These are phyloP conservation scores for Ceratocystis variospora DNA, from an alignment of 2,329 filamentous ascomycete genomes.

Conservation along the genomic window DNA sequence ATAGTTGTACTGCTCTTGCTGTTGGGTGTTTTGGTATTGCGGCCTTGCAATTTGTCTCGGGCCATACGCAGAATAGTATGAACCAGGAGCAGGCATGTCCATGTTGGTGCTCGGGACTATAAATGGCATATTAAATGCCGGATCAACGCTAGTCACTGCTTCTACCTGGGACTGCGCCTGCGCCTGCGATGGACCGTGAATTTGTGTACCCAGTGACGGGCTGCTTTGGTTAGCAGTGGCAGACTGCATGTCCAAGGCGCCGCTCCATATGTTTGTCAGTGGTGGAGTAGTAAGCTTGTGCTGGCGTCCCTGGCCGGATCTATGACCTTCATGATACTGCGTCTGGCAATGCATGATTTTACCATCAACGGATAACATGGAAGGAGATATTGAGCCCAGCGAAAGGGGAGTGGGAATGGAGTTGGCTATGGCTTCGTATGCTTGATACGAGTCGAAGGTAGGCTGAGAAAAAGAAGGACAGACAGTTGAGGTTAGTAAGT, in stretches of 20 bases:
- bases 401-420: conserved; percentile 36
- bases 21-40: conserved; percentile 26
- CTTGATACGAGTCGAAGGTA: conserved; percentile 29
- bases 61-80: not conserved
- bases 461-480: conserved; percentile 25
- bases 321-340: not conserved
- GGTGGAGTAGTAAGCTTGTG: conserved; percentile 35
- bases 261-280: conserved; percentile 33
- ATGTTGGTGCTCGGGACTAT: not conserved
- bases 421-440: conserved; percentile 23
- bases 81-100: not conserved
- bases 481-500: not conserved
- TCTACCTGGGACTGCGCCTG: conserved; percentile 24
- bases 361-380: conserved; percentile 31
- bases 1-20: conserved; percentile 2
- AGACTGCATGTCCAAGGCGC: conserved; percentile 31
- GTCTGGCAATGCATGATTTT: conserved; percentile 16
- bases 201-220: conserved; percentile 34
- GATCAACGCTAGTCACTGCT: not conserved
- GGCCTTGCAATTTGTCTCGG: not conserved
- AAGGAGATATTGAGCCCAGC: conserved; percentile 22
- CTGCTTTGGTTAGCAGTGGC: conserved; percentile 30
- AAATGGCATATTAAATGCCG: not conserved
- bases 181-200: conserved; percentile 23
- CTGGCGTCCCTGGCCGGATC: conserved; percentile 24